phyloP scores from a whole-genome alignment of 2,329 filamentous ascomycete species.

The Dactylella cylindrospora region DNA sequence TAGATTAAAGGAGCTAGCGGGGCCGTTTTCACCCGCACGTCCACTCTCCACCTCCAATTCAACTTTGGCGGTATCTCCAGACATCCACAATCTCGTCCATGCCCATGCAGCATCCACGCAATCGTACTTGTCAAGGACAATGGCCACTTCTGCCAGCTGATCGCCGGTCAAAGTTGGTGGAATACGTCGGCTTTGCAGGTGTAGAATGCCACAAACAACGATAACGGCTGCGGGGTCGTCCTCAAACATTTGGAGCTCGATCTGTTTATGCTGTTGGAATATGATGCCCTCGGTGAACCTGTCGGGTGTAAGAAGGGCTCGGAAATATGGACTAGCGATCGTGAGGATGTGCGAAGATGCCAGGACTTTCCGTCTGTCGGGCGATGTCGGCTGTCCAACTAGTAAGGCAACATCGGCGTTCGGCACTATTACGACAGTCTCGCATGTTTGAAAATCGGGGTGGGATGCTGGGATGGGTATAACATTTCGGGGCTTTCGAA shows the following conservation, averaged over 20 bases:
- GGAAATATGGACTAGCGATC: conserved; percentile 40
- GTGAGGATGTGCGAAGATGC: conserved; percentile 34
- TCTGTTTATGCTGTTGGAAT: conserved; percentile 37
- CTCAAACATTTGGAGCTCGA: conserved; percentile 42
- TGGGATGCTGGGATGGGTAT: conserved; percentile 20
- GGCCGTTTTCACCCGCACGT: conserved; percentile 5
- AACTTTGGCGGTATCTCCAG: conserved; percentile 22
- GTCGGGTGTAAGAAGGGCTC: conserved; percentile 29
- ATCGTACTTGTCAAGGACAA: conserved; percentile 42
- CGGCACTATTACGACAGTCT: conserved; percentile 25
- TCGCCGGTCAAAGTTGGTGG: conserved; percentile 30
- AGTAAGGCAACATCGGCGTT: conserved; percentile 36
- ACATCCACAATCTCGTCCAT: conserved; percentile 42
- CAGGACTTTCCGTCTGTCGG: conserved; percentile 28
- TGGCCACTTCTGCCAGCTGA: conserved; percentile 40
- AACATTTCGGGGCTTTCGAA: conserved; percentile 23
- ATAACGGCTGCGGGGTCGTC: conserved; percentile 39
- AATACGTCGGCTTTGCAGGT: conserved; percentile 32
- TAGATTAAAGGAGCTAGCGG: conserved; percentile 21
- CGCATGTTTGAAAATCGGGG: conserved; percentile 39
- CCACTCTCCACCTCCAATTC: conserved; percentile 31
- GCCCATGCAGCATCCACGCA: conserved; percentile 44
- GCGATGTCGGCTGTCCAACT: conserved; percentile 27
- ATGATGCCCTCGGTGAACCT: conserved; percentile 38
- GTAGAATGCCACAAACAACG: conserved; percentile 37